Evolutionary conservation across 2,329 filamentous ascomycete species (phyloP).

Genomic region (Curvularia sp.): DNA sequence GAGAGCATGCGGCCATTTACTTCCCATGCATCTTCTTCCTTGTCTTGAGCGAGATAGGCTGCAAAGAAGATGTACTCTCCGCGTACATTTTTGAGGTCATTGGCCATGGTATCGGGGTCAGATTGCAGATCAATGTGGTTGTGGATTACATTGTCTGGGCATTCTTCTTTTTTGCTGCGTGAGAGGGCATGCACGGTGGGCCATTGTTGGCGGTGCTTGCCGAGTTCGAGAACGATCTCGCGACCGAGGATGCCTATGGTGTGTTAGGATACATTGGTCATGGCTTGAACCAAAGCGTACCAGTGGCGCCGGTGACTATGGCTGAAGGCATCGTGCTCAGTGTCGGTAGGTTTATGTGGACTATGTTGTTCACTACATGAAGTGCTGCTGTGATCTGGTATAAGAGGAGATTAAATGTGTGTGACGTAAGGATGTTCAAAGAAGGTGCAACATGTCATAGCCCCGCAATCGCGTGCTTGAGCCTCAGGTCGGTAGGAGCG

Average conservation of each 20-base stretch:
- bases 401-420: neutral
- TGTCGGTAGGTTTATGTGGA: neutral
- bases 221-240: constrained; percentile 51
- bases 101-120: constrained; percentile 48
- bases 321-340: constrained; percentile 36
- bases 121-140: constrained; percentile 49
- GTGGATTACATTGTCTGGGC: constrained; percentile 49
- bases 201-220: constrained; percentile 46
- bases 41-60: constrained; percentile 52
- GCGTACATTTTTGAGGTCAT: constrained; percentile 44
- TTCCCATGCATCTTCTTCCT: constrained; percentile 46
- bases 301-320: constrained; percentile 44
- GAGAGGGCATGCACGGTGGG: constrained; percentile 52
- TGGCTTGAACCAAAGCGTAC: constrained; percentile 12
- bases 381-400: neutral
- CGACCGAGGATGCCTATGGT: constrained; percentile 50
- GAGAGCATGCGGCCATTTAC: constrained; percentile 56
- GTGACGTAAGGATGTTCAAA: constrained; percentile 22
- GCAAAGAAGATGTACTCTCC: constrained; percentile 55
- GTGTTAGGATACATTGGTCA: constrained; percentile 1
- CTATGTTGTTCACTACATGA: neutral
- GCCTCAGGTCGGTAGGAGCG: neutral
- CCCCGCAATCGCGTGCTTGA: neutral
- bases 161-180: constrained; percentile 49
- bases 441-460: constrained; percentile 5